Base-by-base conservation (phyloP, 176 grass and related monocot species). In the Lolium rigidum region DNA sequence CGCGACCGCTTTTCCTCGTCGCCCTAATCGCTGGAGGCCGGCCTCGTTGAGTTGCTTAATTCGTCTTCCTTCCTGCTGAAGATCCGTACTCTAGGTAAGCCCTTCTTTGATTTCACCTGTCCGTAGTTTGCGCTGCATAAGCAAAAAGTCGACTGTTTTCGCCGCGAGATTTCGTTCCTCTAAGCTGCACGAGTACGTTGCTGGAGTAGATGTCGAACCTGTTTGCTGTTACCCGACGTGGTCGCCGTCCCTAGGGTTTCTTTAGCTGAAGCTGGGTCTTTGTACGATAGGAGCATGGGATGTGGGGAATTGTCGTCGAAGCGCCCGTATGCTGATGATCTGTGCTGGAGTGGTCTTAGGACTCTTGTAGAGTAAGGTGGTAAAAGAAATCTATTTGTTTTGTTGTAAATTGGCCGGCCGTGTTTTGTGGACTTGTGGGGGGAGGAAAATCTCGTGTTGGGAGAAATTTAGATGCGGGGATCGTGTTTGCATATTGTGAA, bases 11-110 rank as follows among this genome's bases (percentile, higher is more conserved):
- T 16, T 9, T 12, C 20, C n/a, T 26, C 74, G 1, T 60, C 57
- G 14, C 17, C n/a, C 43, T 72, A 25, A 3, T 74, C 9, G 37
- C 38, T 51, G 8, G 1, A 5, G 20, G 1, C 1, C 3, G 15
- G 17, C 1, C 9, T 68, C 35, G 2, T 10, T 35, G 73, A 17
- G 73, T 5, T 31, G 49, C 49, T 11, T 35, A 49, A 6, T 17
- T 39, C 15, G 10, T 43, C 37, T 25, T 13, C 25, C 25, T 54
- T 12, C 24, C 48, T 48, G 22, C 69, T 49, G 49, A 82, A 75
- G 57, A 85, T 89, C 58, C 37, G 68, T 0, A 69, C 77, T 25
- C 38, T 57, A 5, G 82, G 88, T 89, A 89, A 85, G 88, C 83
- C 70, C 61, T 76, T 74, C 6, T 62, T 28, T 25, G 26, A 59